Percentiles rank a stretch among this genome's conserved stretches.
These are phyloP conservation scores for Apiospora aurea DNA, from an alignment of 2,329 filamentous ascomycete species.

Conservation along the genomic window DNA sequence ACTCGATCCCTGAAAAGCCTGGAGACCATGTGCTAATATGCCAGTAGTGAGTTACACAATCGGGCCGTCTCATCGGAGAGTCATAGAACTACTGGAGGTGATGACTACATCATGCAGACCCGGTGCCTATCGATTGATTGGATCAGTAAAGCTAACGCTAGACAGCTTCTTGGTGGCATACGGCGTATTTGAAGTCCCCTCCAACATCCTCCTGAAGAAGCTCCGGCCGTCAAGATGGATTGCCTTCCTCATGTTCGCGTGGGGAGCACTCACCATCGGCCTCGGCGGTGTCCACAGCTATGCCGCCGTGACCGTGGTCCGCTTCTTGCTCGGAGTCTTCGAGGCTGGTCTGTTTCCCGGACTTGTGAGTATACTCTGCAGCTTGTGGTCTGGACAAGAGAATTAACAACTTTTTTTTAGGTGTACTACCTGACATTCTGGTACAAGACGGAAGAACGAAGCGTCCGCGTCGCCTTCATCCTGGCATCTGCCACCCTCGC, in stretches of 20 bases:
- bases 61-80: background rate
- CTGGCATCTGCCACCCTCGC: conserved; percentile 72
- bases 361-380: conserved; percentile 50
- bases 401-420: background rate
- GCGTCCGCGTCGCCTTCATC: conserved; percentile 71
- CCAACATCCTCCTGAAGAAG: conserved; percentile 67
- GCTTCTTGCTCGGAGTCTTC: conserved; percentile 70
- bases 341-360: conserved; percentile 74
- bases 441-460: conserved; percentile 72
- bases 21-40: background rate
- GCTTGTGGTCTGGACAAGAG: conserved; percentile 49
- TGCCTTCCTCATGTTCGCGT: conserved; percentile 67
- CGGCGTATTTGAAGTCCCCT: conserved; percentile 65
- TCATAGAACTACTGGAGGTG: too few species aligned
- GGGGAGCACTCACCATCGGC: conserved; percentile 69
- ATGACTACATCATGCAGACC: background rate
- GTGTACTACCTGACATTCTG: conserved; percentile 72
- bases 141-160: background rate
- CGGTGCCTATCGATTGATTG: background rate
- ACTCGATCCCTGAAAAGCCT: background rate
- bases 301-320: conserved; percentile 64
- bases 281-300: conserved; percentile 69
- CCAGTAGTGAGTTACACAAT: background rate
- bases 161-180: conserved; percentile 63
- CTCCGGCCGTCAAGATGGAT: conserved; percentile 66